Evolutionary conservation across 2,329 filamentous ascomycete genomes (phyloP).

Genomic region (Lecanoromycetidae sp.): DNA sequence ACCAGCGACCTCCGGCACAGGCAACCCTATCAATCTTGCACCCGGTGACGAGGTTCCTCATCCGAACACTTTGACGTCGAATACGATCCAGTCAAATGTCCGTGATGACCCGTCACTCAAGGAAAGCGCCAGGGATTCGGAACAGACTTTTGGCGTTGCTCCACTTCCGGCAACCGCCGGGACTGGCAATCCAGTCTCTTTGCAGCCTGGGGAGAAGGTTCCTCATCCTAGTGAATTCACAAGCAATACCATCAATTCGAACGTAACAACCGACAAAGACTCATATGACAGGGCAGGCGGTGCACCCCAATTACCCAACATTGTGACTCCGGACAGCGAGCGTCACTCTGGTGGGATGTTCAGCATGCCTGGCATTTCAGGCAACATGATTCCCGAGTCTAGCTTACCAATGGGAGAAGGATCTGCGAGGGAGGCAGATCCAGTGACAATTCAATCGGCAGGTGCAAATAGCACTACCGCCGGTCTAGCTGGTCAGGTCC

Average conservation of each 20-base stretch:
- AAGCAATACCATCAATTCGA: slow-evolving; percentile 57
- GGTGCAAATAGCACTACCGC: slow-evolving; percentile 37
- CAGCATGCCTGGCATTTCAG: slow-evolving; percentile 42
- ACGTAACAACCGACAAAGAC: slow-evolving; percentile 57
- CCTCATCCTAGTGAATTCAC: slow-evolving; percentile 55
- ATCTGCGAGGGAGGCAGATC: slow-evolving; percentile 37
- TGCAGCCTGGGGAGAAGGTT: slow-evolving; percentile 69
- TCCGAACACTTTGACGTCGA: slow-evolving; percentile 48
- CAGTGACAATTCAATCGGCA: slow-evolving; percentile 40
- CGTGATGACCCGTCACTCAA: slow-evolving; percentile 20
- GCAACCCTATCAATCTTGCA: slow-evolving; percentile 69
- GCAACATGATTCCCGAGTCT: slow-evolving; percentile 67
- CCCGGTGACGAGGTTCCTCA: slow-evolving; percentile 74
- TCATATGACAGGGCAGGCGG: slow-evolving; percentile 73
- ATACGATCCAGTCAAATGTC: slow-evolving; percentile 44
- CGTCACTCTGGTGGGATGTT: slow-evolving; percentile 34
- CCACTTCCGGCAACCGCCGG: slow-evolving; percentile 48
- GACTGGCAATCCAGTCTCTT: slow-evolving; percentile 63
- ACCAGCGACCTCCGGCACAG: slow-evolving; percentile 44
- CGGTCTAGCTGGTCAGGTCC: slow-evolving; percentile 33
- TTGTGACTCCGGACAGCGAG: slow-evolving; percentile 33
- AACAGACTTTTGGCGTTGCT: slow-evolving; percentile 32
- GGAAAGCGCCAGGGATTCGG: slow-evolving; percentile 8
- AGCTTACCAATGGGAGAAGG: slow-evolving; percentile 57
- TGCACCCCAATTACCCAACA: slow-evolving; percentile 33